A percentile compares a stretch with the other conserved stretches of the same genome.
phyloP scores from a whole-genome alignment of 108 stramenopile species.

The Nitzschia palea region DNA sequence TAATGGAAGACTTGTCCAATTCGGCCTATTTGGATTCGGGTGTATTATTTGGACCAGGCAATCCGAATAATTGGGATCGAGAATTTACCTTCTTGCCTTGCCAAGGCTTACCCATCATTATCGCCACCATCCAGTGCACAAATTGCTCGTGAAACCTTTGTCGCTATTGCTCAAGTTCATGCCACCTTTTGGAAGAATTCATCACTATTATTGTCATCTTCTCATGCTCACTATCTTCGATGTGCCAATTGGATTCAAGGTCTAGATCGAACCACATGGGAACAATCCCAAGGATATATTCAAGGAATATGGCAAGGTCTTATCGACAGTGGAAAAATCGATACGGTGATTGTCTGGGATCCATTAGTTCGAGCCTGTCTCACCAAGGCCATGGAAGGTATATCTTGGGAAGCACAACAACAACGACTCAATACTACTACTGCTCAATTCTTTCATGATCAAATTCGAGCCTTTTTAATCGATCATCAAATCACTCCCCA shows the following conservation, averaged over 20 bases:
- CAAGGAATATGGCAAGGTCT: slow-evolving; percentile 22
- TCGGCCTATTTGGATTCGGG: slow-evolving; percentile 37
- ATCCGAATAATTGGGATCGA: slow-evolving; percentile 43
- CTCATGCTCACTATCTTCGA: slow-evolving; percentile 19
- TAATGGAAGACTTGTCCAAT: slow-evolving; percentile 49
- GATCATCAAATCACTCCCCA: slow-evolving; percentile 28
- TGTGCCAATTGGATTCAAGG: slow-evolving; percentile 53
- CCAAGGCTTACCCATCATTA: background rate
- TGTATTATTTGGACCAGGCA: slow-evolving; percentile 48
- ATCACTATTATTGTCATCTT: slow-evolving; percentile 11
- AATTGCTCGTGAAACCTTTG: slow-evolving; percentile 30
- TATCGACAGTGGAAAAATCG: background rate
- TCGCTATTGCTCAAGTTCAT: slow-evolving; percentile 30
- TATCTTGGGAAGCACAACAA: slow-evolving; percentile 43
- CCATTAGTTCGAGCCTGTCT: slow-evolving; percentile 10
- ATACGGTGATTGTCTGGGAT: slow-evolving; percentile 38
- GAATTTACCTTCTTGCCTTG: slow-evolving; percentile 4
- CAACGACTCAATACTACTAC: slow-evolving; percentile 19
- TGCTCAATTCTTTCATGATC: slow-evolving; percentile 66
- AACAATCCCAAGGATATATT: slow-evolving; percentile 42
- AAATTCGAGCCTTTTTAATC: slow-evolving; percentile 41
- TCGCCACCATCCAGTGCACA: slow-evolving; percentile 2
- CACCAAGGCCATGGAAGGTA: slow-evolving; percentile 32
- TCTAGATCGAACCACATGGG: slow-evolving; percentile 25
- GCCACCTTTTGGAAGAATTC: slow-evolving; percentile 45